A percentile compares a stretch with the other conserved stretches of the same genome.
Evolutionary conservation across 176 grass and related monocot genomes (phyloP).

Genomic region (Thinopyrum elongatum): DNA sequence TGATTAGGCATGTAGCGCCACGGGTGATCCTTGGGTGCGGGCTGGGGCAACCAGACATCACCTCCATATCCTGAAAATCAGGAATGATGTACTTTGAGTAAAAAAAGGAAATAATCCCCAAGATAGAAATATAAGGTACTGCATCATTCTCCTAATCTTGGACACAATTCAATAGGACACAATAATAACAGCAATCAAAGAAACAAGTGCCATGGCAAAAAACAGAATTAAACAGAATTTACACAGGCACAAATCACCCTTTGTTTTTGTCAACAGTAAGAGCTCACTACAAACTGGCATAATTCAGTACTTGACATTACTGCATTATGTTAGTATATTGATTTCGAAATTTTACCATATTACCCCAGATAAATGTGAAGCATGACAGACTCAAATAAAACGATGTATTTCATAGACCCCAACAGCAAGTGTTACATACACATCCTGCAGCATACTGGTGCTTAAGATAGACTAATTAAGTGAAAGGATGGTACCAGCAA

Average conservation of each 20-base stretch:
- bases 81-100: background rate
- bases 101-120: background rate
- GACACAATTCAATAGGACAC: background rate
- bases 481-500: conserved; percentile 50
- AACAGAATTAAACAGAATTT: background rate
- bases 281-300: background rate
- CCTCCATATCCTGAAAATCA: conserved; percentile 67
- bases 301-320: background rate
- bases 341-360: background rate
- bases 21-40: conserved; percentile 72
- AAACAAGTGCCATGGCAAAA: background rate
- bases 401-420: background rate
- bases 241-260: background rate
- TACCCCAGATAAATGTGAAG: background rate
- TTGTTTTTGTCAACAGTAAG: background rate
- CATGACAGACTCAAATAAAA: background rate
- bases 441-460: background rate
- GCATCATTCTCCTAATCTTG: background rate
- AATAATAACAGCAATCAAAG: background rate
- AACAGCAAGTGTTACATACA: background rate
- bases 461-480: background rate
- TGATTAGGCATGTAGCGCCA: conserved; percentile 95
- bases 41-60: conserved; percentile 90
- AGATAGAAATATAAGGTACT: background rate
- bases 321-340: background rate